Base-by-base conservation (phyloP, 1,284 basidiomycete genomes). In the Trichosporon sp. region DNA sequence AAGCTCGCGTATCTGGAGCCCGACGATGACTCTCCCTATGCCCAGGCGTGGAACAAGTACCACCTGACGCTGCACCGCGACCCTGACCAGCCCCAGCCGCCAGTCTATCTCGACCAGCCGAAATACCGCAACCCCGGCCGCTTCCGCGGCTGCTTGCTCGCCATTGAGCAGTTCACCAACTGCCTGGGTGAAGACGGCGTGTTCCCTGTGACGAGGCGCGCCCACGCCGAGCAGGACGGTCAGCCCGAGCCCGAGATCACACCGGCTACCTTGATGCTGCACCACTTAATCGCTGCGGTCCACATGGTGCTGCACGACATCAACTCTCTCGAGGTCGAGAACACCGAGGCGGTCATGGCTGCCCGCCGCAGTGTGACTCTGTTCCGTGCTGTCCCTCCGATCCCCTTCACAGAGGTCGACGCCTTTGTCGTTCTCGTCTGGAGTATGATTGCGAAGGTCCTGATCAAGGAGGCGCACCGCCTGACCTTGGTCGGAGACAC, bases 301-400 rank as follows among this genome's bases (percentile, higher is more conserved):
- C 70, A 79, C 51, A 79, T 80, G 77, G 62, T 79, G 8, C 62
- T 82, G 63, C 73, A 80, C 66, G 80, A 82, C 66, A 76, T 81
- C 74, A 80, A 82, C 71, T 76, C 78, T 11, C 66, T 76, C 15
- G 77, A 77, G 27, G 68, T 72, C 2, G 78, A 78, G 60, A 82
- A 82, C 64, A 67, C 58, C 9, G 74, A 79, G 60, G 80, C 79
- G 25, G 68, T 82, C 27, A 63, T 65, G 18, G 78, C 73, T 2
- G 80, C 78, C 2, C 70, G 78, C n/a, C 70, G 71, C 67, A 70
- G 74, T 32, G 76, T 79, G 1, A 71, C 73, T 8, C 66, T 81
- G n/a, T 75, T 82, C 70, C 70, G 74, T 27, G 64, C 72, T 23
- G 32, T 79, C 13, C 75, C 76, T 0, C 72, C 72, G 0, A 67